These are phyloP conservation scores for Alopecurus myosuroides DNA, from an alignment of 176 grass and related monocot species.

Conservation along the genomic window DNA sequence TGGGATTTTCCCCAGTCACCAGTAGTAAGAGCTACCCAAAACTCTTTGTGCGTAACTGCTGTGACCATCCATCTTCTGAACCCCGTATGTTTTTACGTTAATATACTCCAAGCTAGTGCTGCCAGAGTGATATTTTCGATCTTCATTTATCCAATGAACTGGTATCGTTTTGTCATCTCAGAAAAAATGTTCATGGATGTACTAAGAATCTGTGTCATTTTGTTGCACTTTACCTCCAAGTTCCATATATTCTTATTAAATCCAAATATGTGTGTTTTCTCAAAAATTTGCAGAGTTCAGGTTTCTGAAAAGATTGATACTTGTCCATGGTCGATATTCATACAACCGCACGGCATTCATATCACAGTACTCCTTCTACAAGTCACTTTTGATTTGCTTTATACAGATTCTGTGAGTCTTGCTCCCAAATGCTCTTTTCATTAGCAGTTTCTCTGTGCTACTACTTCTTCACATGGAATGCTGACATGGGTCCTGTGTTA, in stretches of 20 bases:
- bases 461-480: neutral
- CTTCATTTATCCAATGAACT: neutral
- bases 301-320: constrained; percentile 90
- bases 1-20: neutral
- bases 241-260: neutral
- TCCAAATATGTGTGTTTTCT: constrained; percentile 11
- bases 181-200: neutral
- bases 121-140: neutral
- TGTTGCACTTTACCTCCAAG: constrained; percentile 10
- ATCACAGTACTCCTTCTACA: constrained; percentile 95
- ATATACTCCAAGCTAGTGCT: neutral
- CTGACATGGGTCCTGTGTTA: constrained; percentile 33
- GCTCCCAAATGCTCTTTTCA: constrained; percentile 10
- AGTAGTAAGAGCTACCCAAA: neutral
- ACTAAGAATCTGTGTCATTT: neutral
- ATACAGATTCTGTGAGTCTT: constrained; percentile 86
- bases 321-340: constrained; percentile 94
- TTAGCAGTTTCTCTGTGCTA: constrained; percentile 1
- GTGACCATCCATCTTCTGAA: neutral
- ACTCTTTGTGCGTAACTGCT: neutral
- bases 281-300: constrained; percentile 69
- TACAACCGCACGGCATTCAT: constrained; percentile 91
- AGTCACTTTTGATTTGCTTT: constrained; percentile 87
- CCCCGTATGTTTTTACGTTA: neutral
- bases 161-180: neutral